Evolutionary conservation across 2,329 filamentous ascomycete genomes (phyloP), one percentile per base, ranked within the genome.

Genomic region (Diaporthe ampelina): DNA sequence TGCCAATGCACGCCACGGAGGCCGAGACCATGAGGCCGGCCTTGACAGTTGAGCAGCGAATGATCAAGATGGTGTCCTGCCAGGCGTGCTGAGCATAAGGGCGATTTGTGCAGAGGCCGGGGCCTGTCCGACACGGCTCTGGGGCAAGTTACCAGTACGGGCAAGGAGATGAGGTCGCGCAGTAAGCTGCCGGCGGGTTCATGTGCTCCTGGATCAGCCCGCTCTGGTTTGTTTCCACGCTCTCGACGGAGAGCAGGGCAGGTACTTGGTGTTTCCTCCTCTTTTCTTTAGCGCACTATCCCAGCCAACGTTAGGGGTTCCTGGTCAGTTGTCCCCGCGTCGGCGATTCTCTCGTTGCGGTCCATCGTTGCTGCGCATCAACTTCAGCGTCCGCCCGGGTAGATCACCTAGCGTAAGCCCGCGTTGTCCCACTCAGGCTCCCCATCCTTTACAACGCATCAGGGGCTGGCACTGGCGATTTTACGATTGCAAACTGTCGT

Each of bases 191-290:
- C n/a, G 11, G 45, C 15, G 40, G 15, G 32, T 68, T 68, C 63
- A 54, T 68, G 63, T 54, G 63, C 63, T 68, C n/a, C 29, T 21
- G 13, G 26, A 35, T 40, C 45, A 68, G 48, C 45, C 63, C 48
- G 19, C 32, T 40, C 21, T 40, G 48, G 45, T 40, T 40, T 54
- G 63, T 24, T 54, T 32, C 63, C 63, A 17, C n/a, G 48, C 63
- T 40, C 63, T 40, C n/a, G 10, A 48, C 19, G 17, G 11, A 37
- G 48, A 68, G 45, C 32, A 54, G 32, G 48, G 29, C 45, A 67
- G 37, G 57, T 32, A 50, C 45, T 48, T 70, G 57, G 8, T 29
- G 19, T 56, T 56, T 72, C 70, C 57, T 56, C 70, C 69, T 72
- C 57, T 72, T 63, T 10, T 72, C 48, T 72, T 63, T 6, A 54